Percentiles rank a stretch among this genome's conserved stretches.
Evolutionary conservation across 495 filamentous ascomycete genomes (phyloP).

Genomic region (Podospora pseudoanserina): DNA sequence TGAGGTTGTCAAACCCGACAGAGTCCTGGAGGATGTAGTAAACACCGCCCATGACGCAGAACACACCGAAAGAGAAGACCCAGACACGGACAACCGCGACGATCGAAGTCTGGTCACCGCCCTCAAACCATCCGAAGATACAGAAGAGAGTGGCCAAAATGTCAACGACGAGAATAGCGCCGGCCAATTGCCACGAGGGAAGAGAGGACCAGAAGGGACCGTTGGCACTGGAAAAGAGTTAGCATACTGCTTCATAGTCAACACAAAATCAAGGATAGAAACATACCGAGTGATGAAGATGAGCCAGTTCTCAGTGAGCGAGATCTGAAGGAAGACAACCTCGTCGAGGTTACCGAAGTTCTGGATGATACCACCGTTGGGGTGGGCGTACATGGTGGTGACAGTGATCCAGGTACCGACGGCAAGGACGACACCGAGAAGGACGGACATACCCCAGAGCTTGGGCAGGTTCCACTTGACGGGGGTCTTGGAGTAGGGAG

Average conservation of each 20-base stretch:
- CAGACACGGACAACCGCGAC: constrained; percentile 81
- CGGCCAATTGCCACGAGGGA: constrained; percentile 76
- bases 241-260: background rate
- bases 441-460: constrained; percentile 85
- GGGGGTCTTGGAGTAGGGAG: constrained; percentile 77
- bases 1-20: constrained; percentile 78
- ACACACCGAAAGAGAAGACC: constrained; percentile 84
- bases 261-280: background rate
- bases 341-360: constrained; percentile 78
- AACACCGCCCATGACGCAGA: constrained; percentile 53
- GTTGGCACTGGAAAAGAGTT: constrained; percentile 54
- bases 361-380: constrained; percentile 77
- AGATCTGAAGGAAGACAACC: constrained; percentile 86
- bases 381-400: constrained; percentile 66
- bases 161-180: constrained; percentile 76
- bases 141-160: constrained; percentile 78
- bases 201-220: constrained; percentile 80
- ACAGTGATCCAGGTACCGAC: constrained; percentile 80
- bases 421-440: constrained; percentile 77
- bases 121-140: constrained; percentile 72
- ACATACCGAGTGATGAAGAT: constrained; percentile 78
- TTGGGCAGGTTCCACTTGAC: constrained; percentile 94
- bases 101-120: constrained; percentile 61
- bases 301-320: constrained; percentile 90
- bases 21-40: constrained; percentile 78